Percentiles rank a stretch among this genome's conserved stretches.
Evolutionary conservation across 495 filamentous ascomycete genomes (phyloP).

Genomic region (Parathielavia appendiculata): DNA sequence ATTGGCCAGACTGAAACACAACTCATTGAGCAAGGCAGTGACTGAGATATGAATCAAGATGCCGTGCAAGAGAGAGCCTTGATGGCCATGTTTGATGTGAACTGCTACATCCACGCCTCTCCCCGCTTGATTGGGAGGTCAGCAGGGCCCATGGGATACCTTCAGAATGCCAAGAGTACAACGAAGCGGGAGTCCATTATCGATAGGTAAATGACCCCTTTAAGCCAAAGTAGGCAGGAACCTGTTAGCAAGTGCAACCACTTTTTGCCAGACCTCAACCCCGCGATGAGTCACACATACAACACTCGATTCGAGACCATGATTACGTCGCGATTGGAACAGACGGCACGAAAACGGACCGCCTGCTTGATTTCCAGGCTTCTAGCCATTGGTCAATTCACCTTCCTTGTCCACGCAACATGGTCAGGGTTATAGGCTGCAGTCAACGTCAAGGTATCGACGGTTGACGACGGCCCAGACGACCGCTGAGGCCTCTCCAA

Average conservation of each 20-base stretch:
- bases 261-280: background rate
- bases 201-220: background rate
- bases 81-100: background rate
- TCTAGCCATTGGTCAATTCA: constrained; percentile 30
- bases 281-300: constrained; percentile 18
- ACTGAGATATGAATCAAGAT: background rate
- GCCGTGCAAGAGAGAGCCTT: background rate
- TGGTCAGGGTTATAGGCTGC: background rate
- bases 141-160: constrained; percentile 2
- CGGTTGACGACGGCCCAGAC: background rate
- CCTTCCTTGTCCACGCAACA: constrained; percentile 15
- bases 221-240: background rate
- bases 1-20: too few species aligned
- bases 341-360: constrained; percentile 22
- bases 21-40: background rate
- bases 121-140: background rate
- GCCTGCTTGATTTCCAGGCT: constrained; percentile 17
- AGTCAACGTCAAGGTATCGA: background rate
- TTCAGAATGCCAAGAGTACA: constrained; percentile 10
- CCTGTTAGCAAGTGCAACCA: background rate
- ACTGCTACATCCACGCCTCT: background rate
- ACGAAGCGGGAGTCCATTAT: constrained; percentile 3
- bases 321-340: constrained; percentile 9
- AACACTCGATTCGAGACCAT: background rate
- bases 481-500: background rate